phyloP scores from a whole-genome alignment of 148 eudicot genomes.

The Dianthus caryophyllus region DNA sequence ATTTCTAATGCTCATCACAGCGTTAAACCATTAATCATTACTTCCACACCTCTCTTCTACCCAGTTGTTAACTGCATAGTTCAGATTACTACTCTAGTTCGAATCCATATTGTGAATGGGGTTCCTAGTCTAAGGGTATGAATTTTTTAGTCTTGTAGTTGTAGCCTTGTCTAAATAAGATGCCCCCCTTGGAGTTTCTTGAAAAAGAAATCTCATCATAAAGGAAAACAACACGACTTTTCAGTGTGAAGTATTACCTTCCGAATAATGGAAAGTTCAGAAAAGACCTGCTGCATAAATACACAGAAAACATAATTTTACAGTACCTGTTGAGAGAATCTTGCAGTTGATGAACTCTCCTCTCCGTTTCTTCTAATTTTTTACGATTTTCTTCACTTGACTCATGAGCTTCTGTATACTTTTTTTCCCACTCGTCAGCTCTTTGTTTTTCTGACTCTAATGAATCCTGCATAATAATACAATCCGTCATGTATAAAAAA shows the following conservation, averaged over 20 bases:
- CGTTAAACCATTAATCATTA: slow-evolving; percentile 3
- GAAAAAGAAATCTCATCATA: neutral
- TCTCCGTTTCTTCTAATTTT: slow-evolving; percentile 89
- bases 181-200: neutral
- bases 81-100: neutral
- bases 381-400: slow-evolving; percentile 62
- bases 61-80: neutral
- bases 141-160: neutral
- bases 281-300: neutral
- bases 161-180: neutral
- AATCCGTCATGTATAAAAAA: slow-evolving; percentile 10
- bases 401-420: slow-evolving; percentile 55
- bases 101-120: neutral
- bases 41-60: neutral
- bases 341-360: slow-evolving; percentile 83
- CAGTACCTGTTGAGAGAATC: slow-evolving; percentile 77
- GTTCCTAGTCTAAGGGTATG: neutral
- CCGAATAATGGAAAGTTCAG: neutral
- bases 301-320: slow-evolving; percentile 9
- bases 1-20: neutral
- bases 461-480: slow-evolving; percentile 39
- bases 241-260: neutral
- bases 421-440: slow-evolving; percentile 73
- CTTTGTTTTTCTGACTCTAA: slow-evolving; percentile 63
- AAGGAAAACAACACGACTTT: neutral